Base-by-base conservation (phyloP, 169 alveolate species). In the Neospora caninum region DNA sequence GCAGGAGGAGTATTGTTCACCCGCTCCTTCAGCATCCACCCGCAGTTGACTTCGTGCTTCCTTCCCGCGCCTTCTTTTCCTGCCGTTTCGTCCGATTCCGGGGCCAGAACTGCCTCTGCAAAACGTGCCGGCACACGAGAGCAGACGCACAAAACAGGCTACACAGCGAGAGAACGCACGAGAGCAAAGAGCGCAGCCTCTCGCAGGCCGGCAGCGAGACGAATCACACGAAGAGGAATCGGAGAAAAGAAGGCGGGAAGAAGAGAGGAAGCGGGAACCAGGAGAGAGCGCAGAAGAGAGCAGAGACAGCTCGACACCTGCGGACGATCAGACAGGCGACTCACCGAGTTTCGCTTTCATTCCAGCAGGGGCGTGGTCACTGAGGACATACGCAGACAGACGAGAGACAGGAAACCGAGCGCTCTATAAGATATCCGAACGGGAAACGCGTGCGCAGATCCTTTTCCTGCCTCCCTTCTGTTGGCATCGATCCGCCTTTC, bases 1-100 rank as follows among this genome's bases (percentile, higher is more conserved):
- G 42, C 87, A 34, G 87, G 83, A n/a, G 94, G 94, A 69, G 87
- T 45, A 84, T 91, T 91, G 91, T 86, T 73, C 41, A 69, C 53
- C 0, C 94, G 89, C 67, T 82, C 89, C 89, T 82, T 82, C 67
- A 82, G 25, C 54, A 82, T 42, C 89, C 89, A 82, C 42, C 89
- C 89, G 89, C 89, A 82, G 89, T 82, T 82, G 67, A 41, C 36
- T 2, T n/a, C 22, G 2, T 27, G 41, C 20, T 20, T 73, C 41
- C 43, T 34, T 18, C 20, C 43, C 45, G 49, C 10, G 84, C 43
- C 34, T 18, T 38, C n/a, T n/a, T 31, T 34, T 38, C 41, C 27
- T 42, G n/a, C 6, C 13, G 84, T 13, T 73, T 38, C 84, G 36
- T 69, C 41, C 80, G 38, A n/a, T 69, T 27, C 80, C 13, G 41